Evolutionary conservation across 1,284 basidiomycete genomes (phyloP), one percentile per base, ranked within the genome.

Genomic region (Ceratobasidium sp.): DNA sequence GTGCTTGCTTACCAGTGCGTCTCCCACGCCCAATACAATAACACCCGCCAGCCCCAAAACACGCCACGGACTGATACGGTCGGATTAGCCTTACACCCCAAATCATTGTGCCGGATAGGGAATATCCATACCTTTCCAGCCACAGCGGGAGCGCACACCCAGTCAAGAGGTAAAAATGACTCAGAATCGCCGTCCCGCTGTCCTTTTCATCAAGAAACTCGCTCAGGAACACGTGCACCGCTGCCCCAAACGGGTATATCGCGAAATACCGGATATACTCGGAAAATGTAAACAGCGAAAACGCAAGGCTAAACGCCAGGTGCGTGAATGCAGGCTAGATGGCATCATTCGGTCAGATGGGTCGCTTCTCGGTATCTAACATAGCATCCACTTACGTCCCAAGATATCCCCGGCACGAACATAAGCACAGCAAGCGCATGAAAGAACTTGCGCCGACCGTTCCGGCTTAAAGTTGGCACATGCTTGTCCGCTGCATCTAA

Each of bases 261-360:
- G 97, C 97, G 79, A 98, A 99, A 79, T 98, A 99, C 57, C 97
- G 90, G 72, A 96, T 85, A 79, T 97, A 98, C 80, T 98, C 95
- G 67, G 90, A 87, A 77, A 98, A 97, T n/a, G 88, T 93, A 80
- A 98, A 98, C 71, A 93, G 78, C 4, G 95, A 88, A 77, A 98
- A 98, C 3, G 94, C 95, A 27, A 89, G 87, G 72, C 91, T 95
- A 79, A 98, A 97, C 2, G 93, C 89, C 36, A 99, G 80, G 77
- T 98, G 95, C 42, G 92, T 90, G 78, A 99, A 98, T 0, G 95
- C 95, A 13, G 96, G 95, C 94, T 97, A 76, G 6, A 6, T n/a
- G 6, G 19, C 53, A 64, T 73, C 39, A 77, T 72, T 69, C 33
- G 33, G 33, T 36, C 11, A 36, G 11, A 36, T 36, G 33, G 11